Evolutionary conservation across 768 basidiomycete species (phyloP), one percentile per base, ranked within the genome.

Genomic region (Crassisporium funariophilum): DNA sequence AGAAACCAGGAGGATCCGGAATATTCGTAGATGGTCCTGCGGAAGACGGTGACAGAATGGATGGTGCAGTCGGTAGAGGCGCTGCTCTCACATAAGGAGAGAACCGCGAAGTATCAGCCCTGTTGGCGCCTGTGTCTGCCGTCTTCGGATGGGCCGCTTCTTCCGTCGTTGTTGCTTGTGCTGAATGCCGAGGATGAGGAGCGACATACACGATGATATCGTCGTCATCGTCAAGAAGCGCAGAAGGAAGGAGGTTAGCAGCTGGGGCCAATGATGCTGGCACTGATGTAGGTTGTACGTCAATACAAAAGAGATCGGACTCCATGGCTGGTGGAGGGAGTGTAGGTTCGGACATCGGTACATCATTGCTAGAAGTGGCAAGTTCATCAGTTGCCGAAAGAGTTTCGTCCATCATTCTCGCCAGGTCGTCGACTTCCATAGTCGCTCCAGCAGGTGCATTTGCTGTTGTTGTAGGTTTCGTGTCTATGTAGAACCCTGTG

Each of bases 171-270:
- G 15, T 12, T 15, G 22, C 27, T n/a, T 17, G 22, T 4, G 19
- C n/a, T 15, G 39, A 37, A 1, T 60, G 55, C 1, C 84, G 78
- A 4, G 87, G 88, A 57, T 86, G 78, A 0, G 88, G 88, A 0
- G 87, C 86, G 19, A 82, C 83, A 57, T 90, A 90, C 8, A 91
- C 87, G 44, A 91, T 89, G 4, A 78, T 59, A 46, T 91, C 88
- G 15, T 86, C 84, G 22, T 82, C 82, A 10, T 67, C 65, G 7
- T 54, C 53, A 21, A 35, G 48, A 8, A 61, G 53, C 17, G 53
- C 53, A 23, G 60, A 35, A 6, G 59, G 50, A 2, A 59, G 54
- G n/a, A 55, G 37, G 29, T 53, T 40, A 10, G 47, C 46, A 9
- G 51, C 36, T 35, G 44, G 57, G 0, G 50, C 57, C 11, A 51